These are phyloP conservation scores for Chrysoporthe deuterocubensis DNA, from an alignment of 2,329 filamentous ascomycete species.

Conservation along the genomic window DNA sequence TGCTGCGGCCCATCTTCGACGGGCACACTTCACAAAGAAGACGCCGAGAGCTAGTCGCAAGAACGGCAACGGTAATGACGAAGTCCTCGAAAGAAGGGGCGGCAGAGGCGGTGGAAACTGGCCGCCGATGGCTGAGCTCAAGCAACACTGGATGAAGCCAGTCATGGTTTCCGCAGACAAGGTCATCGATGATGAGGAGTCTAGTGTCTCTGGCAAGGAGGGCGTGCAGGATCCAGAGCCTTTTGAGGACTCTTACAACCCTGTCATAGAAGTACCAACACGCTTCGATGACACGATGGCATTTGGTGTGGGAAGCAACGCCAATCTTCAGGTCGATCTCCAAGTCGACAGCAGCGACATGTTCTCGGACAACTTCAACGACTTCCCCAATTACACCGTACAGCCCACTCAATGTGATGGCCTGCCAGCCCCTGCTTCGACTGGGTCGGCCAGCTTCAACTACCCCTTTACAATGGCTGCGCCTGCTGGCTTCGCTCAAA, in stretches of 20 bases:
- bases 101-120: conserved; percentile 59
- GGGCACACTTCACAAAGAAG: conserved; percentile 82
- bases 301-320: conserved; percentile 21
- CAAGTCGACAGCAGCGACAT: conserved; percentile 25
- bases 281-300: conserved; percentile 28
- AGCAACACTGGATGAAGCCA: conserved; percentile 61
- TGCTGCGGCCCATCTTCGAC: conserved; percentile 84
- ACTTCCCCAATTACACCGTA: conserved; percentile 17
- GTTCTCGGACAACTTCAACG: conserved; percentile 28
- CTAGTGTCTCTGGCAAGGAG: conserved; percentile 40
- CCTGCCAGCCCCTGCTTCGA: conserved; percentile 30
- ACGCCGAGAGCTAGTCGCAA: conserved; percentile 44
- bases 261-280: conserved; percentile 28
- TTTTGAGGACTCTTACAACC: conserved; percentile 29
- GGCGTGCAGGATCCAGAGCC: conserved; percentile 33
- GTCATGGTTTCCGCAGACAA: conserved; percentile 50
- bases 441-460: conserved; percentile 35
- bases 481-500: conserved; percentile 25
- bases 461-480: conserved; percentile 21
- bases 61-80: conserved; percentile 30
- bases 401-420: conserved; percentile 18
- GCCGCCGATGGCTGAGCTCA: conserved; percentile 61
- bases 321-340: conserved; percentile 10
- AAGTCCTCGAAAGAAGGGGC: conserved; percentile 51
- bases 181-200: conserved; percentile 38